Evolutionary conservation across 768 basidiomycete genomes (phyloP), one percentile per base, ranked within the genome.

Genomic region (Podaxis sp.): DNA sequence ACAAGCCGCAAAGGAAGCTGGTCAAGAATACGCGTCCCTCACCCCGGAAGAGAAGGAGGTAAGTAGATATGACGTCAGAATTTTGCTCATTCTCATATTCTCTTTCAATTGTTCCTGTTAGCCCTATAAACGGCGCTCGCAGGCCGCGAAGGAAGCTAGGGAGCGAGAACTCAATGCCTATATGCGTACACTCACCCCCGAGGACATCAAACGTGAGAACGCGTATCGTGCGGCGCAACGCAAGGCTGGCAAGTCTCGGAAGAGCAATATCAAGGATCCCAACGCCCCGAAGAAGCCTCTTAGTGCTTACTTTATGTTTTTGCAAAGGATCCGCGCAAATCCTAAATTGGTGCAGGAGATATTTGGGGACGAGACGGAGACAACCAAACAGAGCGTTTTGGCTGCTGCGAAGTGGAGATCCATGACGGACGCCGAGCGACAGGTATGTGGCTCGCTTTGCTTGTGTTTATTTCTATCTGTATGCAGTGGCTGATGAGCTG

Each of bases 231-330:
- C 95, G 42, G 92, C 93, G 32, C 94, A 96, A 74, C 87, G 95
- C 62, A 93, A 93, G 74, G 90, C 91, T 14, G 95, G 95, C 63
- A 94, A 93, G 73, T 94, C 91, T 40, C 82, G 93, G 64, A 92
- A 90, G 82, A 89, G 89, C 65, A 97, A 97, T 71, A 90, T 97
- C 75, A 96, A 95, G 77, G 94, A 97, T 71, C 94, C 94, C 36
- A 96, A 97, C 69, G 95, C 93, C 6, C 95, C 95, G 2, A 95
- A 94, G 85, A 96, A 96, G 70, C 95, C 95, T 5, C 83, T 96
- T 47, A 89, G 87, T 70, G 93, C 95, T 0, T 97, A 96, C 69
- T 96, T 97, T 65, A 91, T 95, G 87, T 97, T 95, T 78, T 72
- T 96, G 64, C 93, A 95, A 71, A 85, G 88, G 48, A 97, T 97